Evolutionary conservation across 129 eudicot genomes (phyloP), one percentile per base, ranked within the genome.

Genomic region (Smallanthus sonchifolius): DNA sequence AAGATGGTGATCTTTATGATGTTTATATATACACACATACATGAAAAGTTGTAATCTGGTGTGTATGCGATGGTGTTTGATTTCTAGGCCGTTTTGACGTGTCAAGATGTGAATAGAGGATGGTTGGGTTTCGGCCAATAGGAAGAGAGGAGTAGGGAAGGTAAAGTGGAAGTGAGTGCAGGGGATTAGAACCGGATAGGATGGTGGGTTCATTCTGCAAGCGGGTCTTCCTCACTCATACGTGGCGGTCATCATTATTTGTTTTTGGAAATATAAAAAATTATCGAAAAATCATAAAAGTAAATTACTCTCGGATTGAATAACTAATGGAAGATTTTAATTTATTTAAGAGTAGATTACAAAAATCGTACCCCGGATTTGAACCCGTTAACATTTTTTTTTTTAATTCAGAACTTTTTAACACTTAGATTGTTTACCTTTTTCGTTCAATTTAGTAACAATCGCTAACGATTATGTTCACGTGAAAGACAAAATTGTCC

Each of bases 161-260:
- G 16, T 74, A 63, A 7, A 1, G 49, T 74, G 78, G 78, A 48
- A 13, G 78, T 47, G 78, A 19, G 13, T 62, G 64, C 38, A 74
- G 78, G 11, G 30, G 78, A 63, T 44, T 10, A 11, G 8, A 34
- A 11, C 48, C 14, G 32, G 72, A 34, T 74, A 57, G 30, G 78
- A 35, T 16, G 63, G 32, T 47, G 71, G 78, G 71, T 47, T 56
- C 37, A 10, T 37, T 20, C 5, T 38, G 66, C 14, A 72, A 20
- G 30, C 15, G 67, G 39, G 67, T 56, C 56, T 54, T 40, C 14
- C 45, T 55, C 54, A 72, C 39, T 20, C 20, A 10, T 57, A 57
- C 37, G 37, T 24, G 37, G 37, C 64, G 9, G 15, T 24, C 36
- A 57, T 57, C 11, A 24, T 24, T 24, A 24, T 24, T 24, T 24